A percentile compares a stretch with the other conserved stretches of the same genome.
Conservation (phyloP, 2,329 filamentous ascomycete genomes). For the Paramyrothecium roridum region DNA sequence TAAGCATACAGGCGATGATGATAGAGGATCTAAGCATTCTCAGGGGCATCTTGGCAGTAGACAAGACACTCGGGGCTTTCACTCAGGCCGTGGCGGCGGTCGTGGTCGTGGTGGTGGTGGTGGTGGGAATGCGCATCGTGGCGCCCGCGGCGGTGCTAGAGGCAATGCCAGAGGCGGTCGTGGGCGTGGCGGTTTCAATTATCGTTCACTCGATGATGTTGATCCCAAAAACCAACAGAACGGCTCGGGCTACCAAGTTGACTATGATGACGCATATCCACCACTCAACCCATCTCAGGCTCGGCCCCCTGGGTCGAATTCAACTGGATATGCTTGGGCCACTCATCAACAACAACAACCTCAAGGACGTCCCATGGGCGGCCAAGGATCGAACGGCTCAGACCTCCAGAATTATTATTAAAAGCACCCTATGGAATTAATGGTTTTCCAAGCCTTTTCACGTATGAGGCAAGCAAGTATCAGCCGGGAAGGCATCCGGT, state of each 20-base stretch:
- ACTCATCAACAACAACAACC: constrained; percentile 7
- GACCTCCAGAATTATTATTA: constrained; percentile 41
- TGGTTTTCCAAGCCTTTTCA: too few relatives aligned
- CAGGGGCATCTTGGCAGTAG: constrained; percentile 32
- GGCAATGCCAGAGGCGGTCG: constrained; percentile 40
- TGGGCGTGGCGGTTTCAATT: constrained; percentile 50
- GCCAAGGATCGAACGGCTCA: constrained; percentile 16
- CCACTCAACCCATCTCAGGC: constrained; percentile 17
- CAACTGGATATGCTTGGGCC: neutral
- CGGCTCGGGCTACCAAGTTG: constrained; percentile 38
- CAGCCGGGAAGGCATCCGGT: too few relatives aligned
- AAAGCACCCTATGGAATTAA: neutral
- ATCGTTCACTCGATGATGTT: constrained; percentile 67
- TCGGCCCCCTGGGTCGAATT: neutral
- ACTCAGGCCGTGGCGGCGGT: constrained; percentile 37
- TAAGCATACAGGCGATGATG: constrained; percentile 50
- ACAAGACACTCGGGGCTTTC: constrained; percentile 37
- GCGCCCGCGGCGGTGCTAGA: constrained; percentile 34
- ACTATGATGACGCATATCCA: constrained; percentile 42
- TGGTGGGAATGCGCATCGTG: constrained; percentile 29
- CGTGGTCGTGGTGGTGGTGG: constrained; percentile 32
- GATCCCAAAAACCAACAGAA: constrained; percentile 44
- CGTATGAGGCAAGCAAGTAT: too few relatives aligned
- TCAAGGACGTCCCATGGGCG: constrained; percentile 17
- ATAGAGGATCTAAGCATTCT: constrained; percentile 27